Conservation (phyloP, 148 eudicot genomes). For the Drosera capensis region DNA sequence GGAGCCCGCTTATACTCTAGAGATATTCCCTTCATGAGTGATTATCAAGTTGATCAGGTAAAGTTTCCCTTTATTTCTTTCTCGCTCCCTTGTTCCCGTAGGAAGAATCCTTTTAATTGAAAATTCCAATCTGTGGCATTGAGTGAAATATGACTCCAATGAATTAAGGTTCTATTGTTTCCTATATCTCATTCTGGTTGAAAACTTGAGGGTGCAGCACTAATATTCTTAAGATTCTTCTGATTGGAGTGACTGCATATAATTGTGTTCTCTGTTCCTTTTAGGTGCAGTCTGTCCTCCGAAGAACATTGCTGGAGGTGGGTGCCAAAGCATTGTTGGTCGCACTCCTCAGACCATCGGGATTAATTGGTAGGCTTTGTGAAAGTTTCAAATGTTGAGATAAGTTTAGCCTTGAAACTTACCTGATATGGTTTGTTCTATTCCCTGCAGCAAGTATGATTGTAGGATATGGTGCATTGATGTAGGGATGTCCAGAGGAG, state of each 20-base stretch:
- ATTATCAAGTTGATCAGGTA: constrained; percentile 54
- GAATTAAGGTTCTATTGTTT: not conserved
- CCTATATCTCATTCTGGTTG: not conserved
- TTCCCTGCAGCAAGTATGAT: constrained; percentile 44
- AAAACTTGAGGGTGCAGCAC: not conserved
- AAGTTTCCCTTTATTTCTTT: constrained; percentile 3
- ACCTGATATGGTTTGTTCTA: constrained; percentile 3
- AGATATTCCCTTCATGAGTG: constrained; percentile 53
- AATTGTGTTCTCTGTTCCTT: not conserved
- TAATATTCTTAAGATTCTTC: not conserved
- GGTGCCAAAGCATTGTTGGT: constrained; percentile 97
- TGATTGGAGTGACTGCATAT: not conserved
- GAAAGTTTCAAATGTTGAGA: not conserved
- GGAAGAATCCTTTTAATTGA: not conserved
- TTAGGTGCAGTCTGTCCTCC: constrained; percentile 60
- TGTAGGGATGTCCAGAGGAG: constrained; percentile 98
- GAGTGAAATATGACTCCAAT: not conserved
- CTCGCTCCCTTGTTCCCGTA: not conserved
- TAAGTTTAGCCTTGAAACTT: not conserved
- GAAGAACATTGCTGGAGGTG: constrained; percentile 53
- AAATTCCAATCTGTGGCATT: not conserved
- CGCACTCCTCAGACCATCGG: constrained; percentile 89
- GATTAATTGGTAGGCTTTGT: constrained; percentile 57
- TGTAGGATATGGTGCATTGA: constrained; percentile 95
- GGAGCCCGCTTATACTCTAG: constrained; percentile 93